Conservation (phyloP, 768 basidiomycete species). For the Hericium rajendrae region DNA sequence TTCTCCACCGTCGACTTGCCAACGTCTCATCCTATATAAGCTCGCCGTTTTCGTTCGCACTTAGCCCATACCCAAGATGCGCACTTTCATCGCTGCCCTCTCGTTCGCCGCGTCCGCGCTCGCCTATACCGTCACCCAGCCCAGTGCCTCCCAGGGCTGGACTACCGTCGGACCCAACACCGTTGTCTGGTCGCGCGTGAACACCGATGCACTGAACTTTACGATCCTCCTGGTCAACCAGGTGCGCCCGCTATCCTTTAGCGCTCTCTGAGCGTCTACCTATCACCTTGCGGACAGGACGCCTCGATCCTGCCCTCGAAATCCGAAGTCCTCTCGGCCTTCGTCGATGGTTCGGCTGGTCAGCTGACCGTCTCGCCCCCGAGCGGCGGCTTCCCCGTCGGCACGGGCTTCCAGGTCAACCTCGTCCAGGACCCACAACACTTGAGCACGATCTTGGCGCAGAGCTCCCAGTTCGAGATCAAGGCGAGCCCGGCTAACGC, state of each 20-base stretch:
- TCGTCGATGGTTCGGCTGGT: constrained; percentile 40
- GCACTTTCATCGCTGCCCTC: constrained; percentile 30
- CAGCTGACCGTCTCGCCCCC: constrained; percentile 40
- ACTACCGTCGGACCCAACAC: constrained; percentile 36
- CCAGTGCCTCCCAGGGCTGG: constrained; percentile 37
- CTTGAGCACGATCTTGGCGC: constrained; percentile 51
- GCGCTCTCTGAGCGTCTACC: neutral
- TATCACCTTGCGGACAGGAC: neutral
- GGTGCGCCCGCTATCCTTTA: constrained; percentile 25
- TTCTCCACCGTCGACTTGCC: neutral
- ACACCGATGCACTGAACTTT: constrained; percentile 60
- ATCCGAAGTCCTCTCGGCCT: constrained; percentile 41
- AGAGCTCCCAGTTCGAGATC: constrained; percentile 57
- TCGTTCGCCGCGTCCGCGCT: constrained; percentile 42
- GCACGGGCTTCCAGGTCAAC: constrained; percentile 61
- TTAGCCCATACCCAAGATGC: constrained; percentile 27
- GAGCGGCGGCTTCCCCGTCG: constrained; percentile 56
- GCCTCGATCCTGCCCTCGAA: neutral
- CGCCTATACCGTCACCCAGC: constrained; percentile 47
- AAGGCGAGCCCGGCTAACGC: constrained; percentile 14
- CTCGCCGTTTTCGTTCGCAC: neutral
- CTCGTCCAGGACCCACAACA: constrained; percentile 42
- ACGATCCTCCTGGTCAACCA: constrained; percentile 55
- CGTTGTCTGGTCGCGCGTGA: constrained; percentile 53
- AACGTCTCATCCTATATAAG: neutral